phyloP scores from a whole-genome alignment of 1,284 basidiomycete species.

The Tilletiopsis washingtonensis region DNA sequence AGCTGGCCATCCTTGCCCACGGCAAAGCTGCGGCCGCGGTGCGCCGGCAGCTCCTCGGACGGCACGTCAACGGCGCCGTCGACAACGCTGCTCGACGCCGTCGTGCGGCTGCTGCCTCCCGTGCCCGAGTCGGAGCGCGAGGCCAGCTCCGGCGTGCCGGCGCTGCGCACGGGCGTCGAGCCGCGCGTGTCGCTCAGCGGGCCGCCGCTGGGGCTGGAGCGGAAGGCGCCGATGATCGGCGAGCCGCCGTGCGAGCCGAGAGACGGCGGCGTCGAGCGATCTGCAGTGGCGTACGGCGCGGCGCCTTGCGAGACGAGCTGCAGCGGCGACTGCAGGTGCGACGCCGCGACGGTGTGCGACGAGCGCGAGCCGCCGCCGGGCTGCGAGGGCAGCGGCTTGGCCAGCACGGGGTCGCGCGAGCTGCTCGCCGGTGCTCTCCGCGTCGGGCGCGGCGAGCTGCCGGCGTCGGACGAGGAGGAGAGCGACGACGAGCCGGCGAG shows the following conservation, averaged over 20 bases:
- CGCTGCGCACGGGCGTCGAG: too few species aligned
- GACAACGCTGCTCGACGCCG: background rate
- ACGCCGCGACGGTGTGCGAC: background rate
- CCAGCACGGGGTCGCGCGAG: too few species aligned
- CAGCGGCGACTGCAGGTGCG: background rate
- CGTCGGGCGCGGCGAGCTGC: background rate
- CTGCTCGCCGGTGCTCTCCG: too few species aligned
- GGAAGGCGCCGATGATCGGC: constrained; percentile 3
- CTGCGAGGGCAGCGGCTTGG: too few species aligned
- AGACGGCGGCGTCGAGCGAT: background rate
- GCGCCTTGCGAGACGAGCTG: background rate
- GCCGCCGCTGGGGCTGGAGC: too few species aligned
- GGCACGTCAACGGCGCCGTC: too few species aligned
- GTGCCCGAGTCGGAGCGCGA: background rate
- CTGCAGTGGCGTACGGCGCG: background rate
- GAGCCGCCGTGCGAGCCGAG: background rate
- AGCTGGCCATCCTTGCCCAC: background rate
- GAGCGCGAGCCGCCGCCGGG: background rate
- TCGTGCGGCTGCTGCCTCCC: background rate
- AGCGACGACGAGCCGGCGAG: constrained; percentile 1
- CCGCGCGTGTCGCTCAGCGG: too few species aligned
- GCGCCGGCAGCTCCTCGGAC: background rate
- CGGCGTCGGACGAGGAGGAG: background rate
- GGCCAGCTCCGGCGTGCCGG: background rate
- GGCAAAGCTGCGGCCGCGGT: background rate